Base-by-base conservation (phyloP, 1,284 basidiomycete genomes). In the Pulveroboletus sp. region DNA sequence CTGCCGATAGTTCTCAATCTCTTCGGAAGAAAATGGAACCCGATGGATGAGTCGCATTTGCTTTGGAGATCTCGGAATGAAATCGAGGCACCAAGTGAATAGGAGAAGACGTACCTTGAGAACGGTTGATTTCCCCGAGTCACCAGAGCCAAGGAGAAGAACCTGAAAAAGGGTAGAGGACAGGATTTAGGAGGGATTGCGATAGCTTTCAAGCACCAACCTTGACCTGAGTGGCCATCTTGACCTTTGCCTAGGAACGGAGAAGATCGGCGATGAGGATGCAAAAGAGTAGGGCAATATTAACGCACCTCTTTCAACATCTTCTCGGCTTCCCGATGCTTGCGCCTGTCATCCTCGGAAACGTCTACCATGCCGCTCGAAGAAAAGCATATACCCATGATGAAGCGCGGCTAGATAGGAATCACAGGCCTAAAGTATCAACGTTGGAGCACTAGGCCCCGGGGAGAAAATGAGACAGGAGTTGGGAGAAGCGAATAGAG, bases 61-160 rank as follows among this genome's bases (percentile, higher is more conserved):
- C 87, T 91, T 15, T 47, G n/a, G 20, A 22, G 9, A 14, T n/a
- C 2, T 14, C 6, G 14, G 31, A 31, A n/a, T 49, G 39, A 62
- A 49, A 46, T 29, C 22, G 45, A 12, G 24, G 31, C 6, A 33
- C 29, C 9, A 25, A n/a, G n/a, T 4, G 9, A 15, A 66, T 45
- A 66, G 29, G 28, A 12, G 45, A 26, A n/a, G 20, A 63, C 76
- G 40, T 55, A 89, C 89, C 79, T 94, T 94, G 70, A 95, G 82
- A 64, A 95, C 81, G 6, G 95, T 97, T 14, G 91, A 94, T 75
- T 98, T 98, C 43, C 95, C 95, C 31, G 89, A 92, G 70, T 96
- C 95, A 36, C 95, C 95, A 43, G 95, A 95, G 36, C 95, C 95
- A 29, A 97, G 81, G 25, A 98, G 80, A 52, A 97, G 79, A n/a